These are phyloP conservation scores for Mycoemilia scoparia DNA, from an alignment of 192 early-diverging fungal species.

Conservation along the genomic window DNA sequence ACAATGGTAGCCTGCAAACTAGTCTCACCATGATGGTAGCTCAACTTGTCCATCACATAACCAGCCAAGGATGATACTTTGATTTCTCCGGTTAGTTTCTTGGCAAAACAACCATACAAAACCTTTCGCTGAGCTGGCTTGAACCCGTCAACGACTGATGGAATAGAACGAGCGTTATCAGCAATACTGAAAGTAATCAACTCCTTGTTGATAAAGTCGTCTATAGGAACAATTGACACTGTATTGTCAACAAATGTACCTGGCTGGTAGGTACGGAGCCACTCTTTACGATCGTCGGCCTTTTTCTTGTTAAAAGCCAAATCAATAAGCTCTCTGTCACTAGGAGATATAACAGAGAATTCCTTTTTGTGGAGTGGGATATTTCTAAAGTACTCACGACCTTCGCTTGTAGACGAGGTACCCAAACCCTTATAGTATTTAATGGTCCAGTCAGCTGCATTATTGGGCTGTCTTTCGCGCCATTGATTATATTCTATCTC, in stretches of 20 bases:
- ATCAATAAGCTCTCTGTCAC: conserved; percentile 67
- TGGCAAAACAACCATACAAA: conserved; percentile 67
- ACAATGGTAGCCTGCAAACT: conserved; percentile 73
- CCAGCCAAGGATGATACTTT: conserved; percentile 79
- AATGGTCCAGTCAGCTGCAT: conserved; percentile 59
- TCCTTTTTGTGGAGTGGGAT: conserved; percentile 63
- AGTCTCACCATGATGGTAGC: conserved; percentile 92
- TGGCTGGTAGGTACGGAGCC: conserved; percentile 62
- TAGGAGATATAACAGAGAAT: conserved; percentile 35
- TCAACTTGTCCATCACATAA: conserved; percentile 72
- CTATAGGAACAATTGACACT: conserved; percentile 52
- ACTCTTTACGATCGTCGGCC: conserved; percentile 87
- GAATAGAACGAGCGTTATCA: conserved; percentile 89
- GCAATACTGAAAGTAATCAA: conserved; percentile 87
- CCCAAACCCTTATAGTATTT: conserved; percentile 99
- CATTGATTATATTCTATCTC: conserved; percentile 84
- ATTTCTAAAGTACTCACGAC: conserved; percentile 79
- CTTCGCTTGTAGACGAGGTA: conserved; percentile 65
- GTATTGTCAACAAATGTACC: conserved; percentile 82
- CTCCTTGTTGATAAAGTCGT: conserved; percentile 90
- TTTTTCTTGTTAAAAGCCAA: conserved; percentile 95
- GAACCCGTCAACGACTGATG: conserved; percentile 81
- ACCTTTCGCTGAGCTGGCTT: conserved; percentile 97
- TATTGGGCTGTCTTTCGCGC: conserved; percentile 43
- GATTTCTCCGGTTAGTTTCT: conserved; percentile 61